A percentile compares a stretch with the other conserved stretches of the same genome.
These are phyloP conservation scores for Trichoderma semiorbis DNA, from an alignment of 2,329 filamentous ascomycete genomes.

Conservation along the genomic window DNA sequence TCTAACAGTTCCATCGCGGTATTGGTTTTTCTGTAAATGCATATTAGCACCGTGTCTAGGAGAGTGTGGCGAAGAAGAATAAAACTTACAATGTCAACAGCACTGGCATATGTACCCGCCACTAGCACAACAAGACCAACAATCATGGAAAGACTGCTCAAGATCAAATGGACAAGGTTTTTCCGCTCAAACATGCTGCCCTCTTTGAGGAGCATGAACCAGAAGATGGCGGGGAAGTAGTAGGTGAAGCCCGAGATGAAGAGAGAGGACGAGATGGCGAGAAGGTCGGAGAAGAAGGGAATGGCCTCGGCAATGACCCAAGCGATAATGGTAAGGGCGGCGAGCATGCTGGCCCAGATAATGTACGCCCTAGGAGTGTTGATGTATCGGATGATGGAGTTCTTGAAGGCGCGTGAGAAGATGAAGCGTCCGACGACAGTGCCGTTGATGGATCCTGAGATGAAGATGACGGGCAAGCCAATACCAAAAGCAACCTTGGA, in stretches of 20 bases:
- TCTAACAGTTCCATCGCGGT: slow-evolving; percentile 8
- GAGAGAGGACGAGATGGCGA: slow-evolving; percentile 49
- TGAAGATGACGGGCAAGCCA: slow-evolving; percentile 68
- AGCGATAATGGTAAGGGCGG: slow-evolving; percentile 55
- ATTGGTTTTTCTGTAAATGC: slow-evolving; percentile 17
- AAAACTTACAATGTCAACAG: slow-evolving; percentile 28
- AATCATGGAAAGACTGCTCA: slow-evolving; percentile 27
- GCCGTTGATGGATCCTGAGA: slow-evolving; percentile 68
- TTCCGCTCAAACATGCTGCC: slow-evolving; percentile 27
- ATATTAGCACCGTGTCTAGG: slow-evolving; percentile 8
- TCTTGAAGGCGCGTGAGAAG: slow-evolving; percentile 43
- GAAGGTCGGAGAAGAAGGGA: slow-evolving; percentile 65
- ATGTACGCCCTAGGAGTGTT: slow-evolving; percentile 48
- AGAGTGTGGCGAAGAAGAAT: not conserved
- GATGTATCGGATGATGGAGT: slow-evolving; percentile 44
- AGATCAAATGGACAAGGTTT: slow-evolving; percentile 25
- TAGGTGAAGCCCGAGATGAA: slow-evolving; percentile 42
- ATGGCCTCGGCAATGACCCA: slow-evolving; percentile 71
- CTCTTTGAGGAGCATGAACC: slow-evolving; percentile 36
- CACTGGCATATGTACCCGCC: slow-evolving; percentile 27
- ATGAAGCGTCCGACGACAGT: slow-evolving; percentile 46
- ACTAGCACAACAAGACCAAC: slow-evolving; percentile 27
- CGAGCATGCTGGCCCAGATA: slow-evolving; percentile 57
- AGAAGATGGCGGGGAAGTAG: slow-evolving; percentile 39
- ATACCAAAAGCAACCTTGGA: slow-evolving; percentile 68